phyloP scores from a whole-genome alignment of 1,284 basidiomycete species.

The Rhodotorula sp. region DNA sequence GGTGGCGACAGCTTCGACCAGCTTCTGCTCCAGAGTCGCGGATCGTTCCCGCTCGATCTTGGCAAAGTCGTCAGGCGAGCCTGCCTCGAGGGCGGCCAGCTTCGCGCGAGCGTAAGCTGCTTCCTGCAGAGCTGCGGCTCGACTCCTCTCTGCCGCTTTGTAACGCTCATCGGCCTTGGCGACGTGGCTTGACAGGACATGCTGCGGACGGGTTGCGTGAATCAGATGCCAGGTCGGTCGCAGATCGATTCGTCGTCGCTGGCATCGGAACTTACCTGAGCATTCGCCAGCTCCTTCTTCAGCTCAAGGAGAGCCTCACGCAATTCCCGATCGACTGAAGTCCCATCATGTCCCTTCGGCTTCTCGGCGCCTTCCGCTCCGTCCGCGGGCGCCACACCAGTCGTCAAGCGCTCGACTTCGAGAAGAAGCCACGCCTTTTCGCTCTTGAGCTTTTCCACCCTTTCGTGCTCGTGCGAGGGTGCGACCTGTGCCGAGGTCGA shows the following conservation, averaged over 20 bases:
- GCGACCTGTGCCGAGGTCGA: neutral
- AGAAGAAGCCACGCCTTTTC: slow-evolving; percentile 22
- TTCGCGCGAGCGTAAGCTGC: slow-evolving; percentile 96
- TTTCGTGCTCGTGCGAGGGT: too few relatives aligned
- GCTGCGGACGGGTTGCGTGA: slow-evolving; percentile 53
- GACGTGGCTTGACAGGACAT: slow-evolving; percentile 69
- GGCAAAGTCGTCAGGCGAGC: slow-evolving; percentile 59
- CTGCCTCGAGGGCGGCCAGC: slow-evolving; percentile 75
- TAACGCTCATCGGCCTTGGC: slow-evolving; percentile 72
- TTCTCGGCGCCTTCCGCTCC: slow-evolving; percentile 4
- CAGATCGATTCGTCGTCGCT: neutral
- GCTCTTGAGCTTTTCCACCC: slow-evolving; percentile 45
- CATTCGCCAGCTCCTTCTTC: slow-evolving; percentile 82
- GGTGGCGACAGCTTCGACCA: slow-evolving; percentile 69
- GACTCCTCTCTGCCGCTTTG: slow-evolving; percentile 74
- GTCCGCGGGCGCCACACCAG: slow-evolving; percentile 30
- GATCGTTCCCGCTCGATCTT: slow-evolving; percentile 79
- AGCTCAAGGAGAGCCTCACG: slow-evolving; percentile 60
- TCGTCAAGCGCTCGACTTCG: neutral
- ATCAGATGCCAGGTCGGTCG: neutral
- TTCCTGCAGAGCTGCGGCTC: slow-evolving; percentile 81
- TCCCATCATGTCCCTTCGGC: slow-evolving; percentile 60
- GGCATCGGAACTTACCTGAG: slow-evolving; percentile 66
- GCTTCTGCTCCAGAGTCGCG: slow-evolving; percentile 73
- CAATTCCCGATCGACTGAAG: neutral